Evolutionary conservation across 441 rosid genomes (phyloP), one percentile per base, ranked within the genome.

Genomic region (Rhodomyrtus psidioides): DNA sequence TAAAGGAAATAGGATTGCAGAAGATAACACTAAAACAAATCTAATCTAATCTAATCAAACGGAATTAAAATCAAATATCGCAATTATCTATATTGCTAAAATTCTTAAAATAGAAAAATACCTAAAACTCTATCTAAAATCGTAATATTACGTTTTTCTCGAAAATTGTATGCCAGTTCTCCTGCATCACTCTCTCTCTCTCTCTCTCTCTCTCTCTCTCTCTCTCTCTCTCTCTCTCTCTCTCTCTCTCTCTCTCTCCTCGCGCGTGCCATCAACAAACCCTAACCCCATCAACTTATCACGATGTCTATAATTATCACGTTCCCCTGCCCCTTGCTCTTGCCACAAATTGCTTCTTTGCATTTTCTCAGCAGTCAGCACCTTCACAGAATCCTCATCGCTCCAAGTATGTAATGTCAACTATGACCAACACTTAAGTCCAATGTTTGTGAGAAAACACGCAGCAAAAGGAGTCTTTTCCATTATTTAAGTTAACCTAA

Each of bases 231-330:
- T 5, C 7, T 12, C 4, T 84, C 1, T 34, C 86, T 53, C 55
- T 84, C 83, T 30, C 85, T 82, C 24, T 84, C 84, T 34, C n/a
- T 17, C 81, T 34, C 81, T 44, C 55, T 60, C 15, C 30, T 62
- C 6, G 55, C 34, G 34, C 34, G 34, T 82, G 23, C 75, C 55
- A 23, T n/a, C 26, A 10, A 87, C 65, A 58, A 58, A 58, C 2
- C 65, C 65, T 13, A 58, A n/a, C 6, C 30, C 34, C 9, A 13
- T 16, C 84, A 46, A 27, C 12, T 15, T 44, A 82, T 55, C 28
- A 88, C 88, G 9, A 70, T 84, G 17, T 88, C 89, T 15, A 87
- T 46, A 24, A 88, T 88, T 0, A 88, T 58, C 28, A 88, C 85
- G 75, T 88, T 90, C 21, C 88, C 85, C 16, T 23, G 59, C 59